Evolutionary conservation across 495 filamentous ascomycete species (phyloP), one percentile per base, ranked within the genome.

Genomic region (Lasiosphaeria hispida): DNA sequence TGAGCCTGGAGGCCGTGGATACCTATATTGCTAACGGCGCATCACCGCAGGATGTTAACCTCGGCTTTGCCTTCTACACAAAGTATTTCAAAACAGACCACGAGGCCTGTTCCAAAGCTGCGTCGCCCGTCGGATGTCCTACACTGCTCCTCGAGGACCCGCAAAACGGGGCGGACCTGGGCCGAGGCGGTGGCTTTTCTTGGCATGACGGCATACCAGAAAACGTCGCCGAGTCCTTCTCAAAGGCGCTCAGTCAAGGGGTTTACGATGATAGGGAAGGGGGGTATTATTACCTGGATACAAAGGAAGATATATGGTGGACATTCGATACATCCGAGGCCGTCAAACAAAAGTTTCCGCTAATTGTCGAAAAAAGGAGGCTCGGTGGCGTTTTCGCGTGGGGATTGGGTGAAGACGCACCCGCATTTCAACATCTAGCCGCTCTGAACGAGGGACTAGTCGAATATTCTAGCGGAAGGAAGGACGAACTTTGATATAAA

Each of bases 21-120:
- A 75, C 81, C 47, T 92, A 91, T 63, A 58, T 86, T 4, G 72
- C 75, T 11, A 76, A 80, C 50, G 87, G 87, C 5, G 75, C 80
- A 0, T 69, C 80, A 0, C 67, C 80, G 11, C 70, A 78, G 51
- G 84, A 85, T 60, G 65, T 87, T 30, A 90, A 90, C 70, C 77
- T 92, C 4, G 88, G 88, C 0, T 84, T 92, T 58, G 87, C 87
- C 7, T 90, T 84, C 67, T 91, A 91, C 64, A 77, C 80, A 11
- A 90, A 90, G 67, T 91, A 83, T 74, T 90, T 89, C 70, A 81
- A 73, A 53, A 87, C 84, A 0, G 75, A 82, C 57, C 75, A 80
- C 15, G 66, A 77, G 1, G 68, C 70, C 9, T 79, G 77, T 58
- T 82, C 77, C 40, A 64, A 71, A 1, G 66, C 61, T 7, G 38